These are phyloP conservation scores for Myochromella boudieri DNA, from an alignment of 768 basidiomycete species.

Conservation along the genomic window DNA sequence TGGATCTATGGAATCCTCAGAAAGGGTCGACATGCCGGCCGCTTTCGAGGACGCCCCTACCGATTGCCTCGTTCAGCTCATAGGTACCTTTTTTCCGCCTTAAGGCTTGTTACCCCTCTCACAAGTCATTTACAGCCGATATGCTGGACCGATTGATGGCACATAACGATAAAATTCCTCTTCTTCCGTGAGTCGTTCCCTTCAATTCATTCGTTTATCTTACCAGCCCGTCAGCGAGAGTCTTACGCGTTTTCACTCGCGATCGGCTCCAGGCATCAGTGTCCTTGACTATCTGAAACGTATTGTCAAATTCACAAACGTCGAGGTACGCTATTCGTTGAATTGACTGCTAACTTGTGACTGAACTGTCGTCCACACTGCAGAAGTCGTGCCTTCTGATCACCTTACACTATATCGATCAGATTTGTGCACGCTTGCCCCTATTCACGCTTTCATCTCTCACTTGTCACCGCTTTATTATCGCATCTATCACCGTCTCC, in stretches of 20 bases:
- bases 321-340: conserved; percentile 67
- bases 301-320: conserved; percentile 92
- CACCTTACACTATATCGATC: conserved; percentile 88
- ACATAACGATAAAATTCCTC: conserved; percentile 95
- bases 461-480: conserved; percentile 97
- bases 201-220: conserved; percentile 15
- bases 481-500: conserved; percentile 88
- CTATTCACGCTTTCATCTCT: conserved; percentile 93
- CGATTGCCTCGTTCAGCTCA: conserved; percentile 84
- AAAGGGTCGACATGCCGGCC: conserved; percentile 77
- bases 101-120: conserved; percentile 7
- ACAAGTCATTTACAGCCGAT: conserved; percentile 57
- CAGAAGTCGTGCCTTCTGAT: conserved; percentile 82
- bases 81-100: conserved; percentile 58
- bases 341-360: conserved; percentile 14
- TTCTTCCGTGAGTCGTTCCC: conserved; percentile 66
- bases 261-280: conserved; percentile 83
- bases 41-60: conserved; percentile 83
- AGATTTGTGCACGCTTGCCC: conserved; percentile 85
- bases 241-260: conserved; percentile 95
- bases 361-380: conserved; percentile 4
- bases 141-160: conserved; percentile 94
- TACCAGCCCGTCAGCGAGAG: conserved; percentile 58
- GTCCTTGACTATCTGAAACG: conserved; percentile 92
- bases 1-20: conserved; percentile 81